Evolutionary conservation across 441 rosid species (phyloP), one percentile per base, ranked within the genome.

Genomic region (Sinapis alba): DNA sequence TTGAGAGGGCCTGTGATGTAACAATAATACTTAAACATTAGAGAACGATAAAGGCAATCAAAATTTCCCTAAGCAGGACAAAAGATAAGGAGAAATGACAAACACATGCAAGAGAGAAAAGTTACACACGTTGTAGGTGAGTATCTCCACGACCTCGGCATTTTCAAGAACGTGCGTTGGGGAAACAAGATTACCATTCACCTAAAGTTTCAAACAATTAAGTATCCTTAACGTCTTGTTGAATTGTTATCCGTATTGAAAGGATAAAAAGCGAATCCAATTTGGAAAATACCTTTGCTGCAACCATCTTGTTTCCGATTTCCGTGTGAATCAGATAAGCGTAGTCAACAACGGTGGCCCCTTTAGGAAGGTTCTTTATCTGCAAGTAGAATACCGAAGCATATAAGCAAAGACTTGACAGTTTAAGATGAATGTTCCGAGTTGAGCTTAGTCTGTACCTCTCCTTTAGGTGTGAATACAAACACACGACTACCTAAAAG

Each of bases 311-410:
- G 90, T 96, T 96, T 79, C 99, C 99, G 57, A 93, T 82, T 78
- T 96, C 98, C 4, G 98, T 93, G 86, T 90, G 95, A 80, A 96
- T 93, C 94, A 93, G 90, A 81, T 96, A 96, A 71, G 98, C 99
- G 62, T 91, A 96, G 83, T 96, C 99, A 80, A 96, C 84, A 45
- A 86, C 94, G 4, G 99, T 91, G 54, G 99, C 99, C 23, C 99
- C 99, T 83, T 87, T 84, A 3, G 98, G 98, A 67, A 96, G 83
- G 79, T 96, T 93, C 82, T 96, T 96, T 69, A 96, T 93, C 98
- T 96, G 91, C 36, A 78, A 51, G 32, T 13, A 67, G 34, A 24
- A 70, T 43, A 10, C 15, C 61, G 34, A 9, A 50, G 27, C 73
- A 53, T 10, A 58, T 51, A 65, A 62, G 43, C n/a, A 21, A 66